phyloP scores from a whole-genome alignment of 208 protist genomes.

The Acanthamoeba pearcei region DNA sequence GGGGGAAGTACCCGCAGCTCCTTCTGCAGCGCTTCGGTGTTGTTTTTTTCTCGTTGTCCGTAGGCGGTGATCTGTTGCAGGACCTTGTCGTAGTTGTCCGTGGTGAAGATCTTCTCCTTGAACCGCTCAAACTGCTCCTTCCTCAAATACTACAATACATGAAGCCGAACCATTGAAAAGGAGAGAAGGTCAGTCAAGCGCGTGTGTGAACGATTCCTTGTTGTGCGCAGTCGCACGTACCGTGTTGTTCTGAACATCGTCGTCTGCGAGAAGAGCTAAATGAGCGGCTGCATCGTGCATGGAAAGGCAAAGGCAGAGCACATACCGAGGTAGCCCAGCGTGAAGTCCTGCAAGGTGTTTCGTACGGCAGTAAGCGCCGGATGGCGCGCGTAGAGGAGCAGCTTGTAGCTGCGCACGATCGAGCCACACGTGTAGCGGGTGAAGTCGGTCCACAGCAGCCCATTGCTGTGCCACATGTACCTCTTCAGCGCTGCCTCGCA shows the following conservation, averaged over 20 bases:
- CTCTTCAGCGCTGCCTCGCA: not conserved
- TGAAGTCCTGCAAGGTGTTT: constrained; percentile 11
- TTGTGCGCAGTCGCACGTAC: not conserved
- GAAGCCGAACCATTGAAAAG: not conserved
- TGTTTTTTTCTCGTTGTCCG: constrained; percentile 34
- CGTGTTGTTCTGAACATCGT: not conserved
- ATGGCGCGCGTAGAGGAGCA: constrained; percentile 29
- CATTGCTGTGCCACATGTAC: constrained; percentile 59
- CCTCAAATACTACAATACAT: not conserved
- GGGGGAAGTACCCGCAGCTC: constrained; percentile 26
- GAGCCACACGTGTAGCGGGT: constrained; percentile 61
- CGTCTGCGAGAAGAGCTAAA: not conserved
- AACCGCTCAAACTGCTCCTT: constrained; percentile 65
- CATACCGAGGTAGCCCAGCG: constrained; percentile 27
- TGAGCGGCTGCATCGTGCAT: not conserved
- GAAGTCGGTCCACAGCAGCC: constrained; percentile 47
- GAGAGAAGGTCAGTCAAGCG: not conserved
- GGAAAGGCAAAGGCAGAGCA: too few species aligned
- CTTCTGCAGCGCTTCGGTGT: constrained; percentile 40
- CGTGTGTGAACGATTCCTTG: not conserved
- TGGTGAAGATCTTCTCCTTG: constrained; percentile 25
- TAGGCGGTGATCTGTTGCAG: constrained; percentile 47
- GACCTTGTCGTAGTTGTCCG: constrained; percentile 14
- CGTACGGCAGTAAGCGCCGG: not conserved
- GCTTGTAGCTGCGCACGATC: constrained; percentile 55